Evolutionary conservation across 345 rosid species (phyloP), one percentile per base, ranked within the genome.

Genomic region (Pistacia atlantica): DNA sequence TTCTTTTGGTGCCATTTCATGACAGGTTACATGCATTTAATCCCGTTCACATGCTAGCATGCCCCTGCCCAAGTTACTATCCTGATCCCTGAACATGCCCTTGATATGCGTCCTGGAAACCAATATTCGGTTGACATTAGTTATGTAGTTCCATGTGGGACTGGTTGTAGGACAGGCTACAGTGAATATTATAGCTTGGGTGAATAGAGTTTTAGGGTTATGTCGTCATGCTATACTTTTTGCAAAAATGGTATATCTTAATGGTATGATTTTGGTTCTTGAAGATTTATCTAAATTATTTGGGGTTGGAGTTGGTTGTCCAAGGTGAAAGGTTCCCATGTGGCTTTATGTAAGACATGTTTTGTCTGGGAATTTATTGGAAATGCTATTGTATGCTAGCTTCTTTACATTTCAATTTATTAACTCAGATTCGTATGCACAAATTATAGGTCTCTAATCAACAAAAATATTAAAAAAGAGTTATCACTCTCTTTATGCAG

Each of bases 401-500:
- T 51, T 62, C 25, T 62, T 22, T 72, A 25, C 46, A 54, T 54
- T 42, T 16, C 57, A 12, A 14, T 54, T 13, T 16, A 52, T 54
- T 54, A 54, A 54, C 18, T 54, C 57, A 52, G 17, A 52, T 54
- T 54, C 57, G 4, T 5, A 54, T 54, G 57, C 57, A 16, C 16
- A 54, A 54, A 54, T 54, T 14, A 54, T 13, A 13, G 18, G 45
- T 45, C 2, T 46, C 7, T 45, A 17, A 62, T 20, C 11, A 62
- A 37, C 18, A 52, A 61, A 67, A 16, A 25, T 78, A 60, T 18
- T 9, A 65, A 65, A 37, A 13, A 18, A 42, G 18, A 45, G 10
- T 65, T 20, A 14, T 64, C 11, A 17, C 33, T 76, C 60, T 79
- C 22, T 55, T 67, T 78, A 62, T 84, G 72, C 82, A 97, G 99